phyloP scores from a whole-genome alignment of 2,329 filamentous ascomycete genomes.

The Arthrobotrys musiformis region DNA sequence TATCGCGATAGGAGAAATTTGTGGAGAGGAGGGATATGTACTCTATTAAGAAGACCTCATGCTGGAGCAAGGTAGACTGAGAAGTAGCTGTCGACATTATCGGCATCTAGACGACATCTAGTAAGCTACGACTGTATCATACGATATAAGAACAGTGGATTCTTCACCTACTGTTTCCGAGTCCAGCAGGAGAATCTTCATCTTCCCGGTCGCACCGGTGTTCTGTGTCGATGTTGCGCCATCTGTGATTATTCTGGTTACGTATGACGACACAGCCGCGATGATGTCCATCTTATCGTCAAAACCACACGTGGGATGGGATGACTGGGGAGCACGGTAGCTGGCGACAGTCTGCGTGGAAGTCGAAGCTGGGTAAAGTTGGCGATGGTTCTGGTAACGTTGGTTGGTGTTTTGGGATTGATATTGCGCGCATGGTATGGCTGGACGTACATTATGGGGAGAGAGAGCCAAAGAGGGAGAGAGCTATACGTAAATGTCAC shows the following conservation, averaged over 20 bases:
- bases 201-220: constrained; percentile 78
- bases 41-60: constrained; percentile 98
- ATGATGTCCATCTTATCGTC: constrained; percentile 86
- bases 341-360: background rate
- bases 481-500: constrained; percentile 22
- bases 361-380: background rate
- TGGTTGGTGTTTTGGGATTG: background rate
- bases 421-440: background rate
- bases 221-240: constrained; percentile 70
- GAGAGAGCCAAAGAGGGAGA: background rate
- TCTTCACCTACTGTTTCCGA: constrained; percentile 77
- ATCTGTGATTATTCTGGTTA: constrained; percentile 92
- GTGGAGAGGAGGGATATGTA: constrained; percentile 60
- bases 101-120: constrained; percentile 74
- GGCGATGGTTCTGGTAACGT: background rate
- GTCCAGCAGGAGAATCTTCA: constrained; percentile 97
- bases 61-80: constrained; percentile 91
- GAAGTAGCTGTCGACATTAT: constrained; percentile 96
- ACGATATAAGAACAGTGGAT: background rate
- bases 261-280: constrained; percentile 90
- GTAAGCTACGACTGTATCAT: constrained; percentile 30
- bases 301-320: background rate
- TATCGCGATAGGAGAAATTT: background rate
- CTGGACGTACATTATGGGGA: background rate
- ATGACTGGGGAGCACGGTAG: background rate